Evolutionary conservation across 495 filamentous ascomycete species (phyloP), one percentile per base, ranked within the genome.

Genomic region (Platismatia glauca): DNA sequence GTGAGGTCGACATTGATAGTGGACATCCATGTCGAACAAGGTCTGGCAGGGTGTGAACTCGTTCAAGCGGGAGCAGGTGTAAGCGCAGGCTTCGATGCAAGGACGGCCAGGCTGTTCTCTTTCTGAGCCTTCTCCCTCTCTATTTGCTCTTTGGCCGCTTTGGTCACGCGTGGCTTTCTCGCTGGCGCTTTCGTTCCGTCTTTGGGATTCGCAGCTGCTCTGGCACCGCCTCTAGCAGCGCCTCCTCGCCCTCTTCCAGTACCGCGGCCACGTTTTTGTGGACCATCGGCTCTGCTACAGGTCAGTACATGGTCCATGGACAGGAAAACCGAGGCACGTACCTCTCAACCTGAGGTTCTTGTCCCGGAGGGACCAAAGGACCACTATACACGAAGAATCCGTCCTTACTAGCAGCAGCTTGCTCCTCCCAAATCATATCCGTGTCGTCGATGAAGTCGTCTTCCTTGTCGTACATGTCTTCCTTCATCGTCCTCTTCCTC

Each of bases 371-470:
- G 16, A 96, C 81, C 64, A 96, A 75, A 37, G 91, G 90, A 48
- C 91, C 89, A 67, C 86, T 87, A 72, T 94, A 91, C 27, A 93
- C 89, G 68, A 92, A 93, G 75, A 92, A 94, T 7, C 90, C 88
- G 76, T 97, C 95, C 66, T 91, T 89, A 60, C 89, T 93, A 27
- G 91, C 91, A 22, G 91, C 90, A 27, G 94, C 93, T 71, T 93
- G 89, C 73, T 96, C 90, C 75, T 97, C 91, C 91, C 92, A 98
- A 11, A 93, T 82, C 76, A 96, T 70, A 70, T 98, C 94, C 18
- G 90, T 93, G 73, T 98, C 94, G 71, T 98, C 94, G 60, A 98
- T 93, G 71, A 98, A 98, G 39, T 91, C 93, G 70, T 98, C 94
- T 59, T 94, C 90, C 66, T 90, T 90, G 74, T 97, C 91, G 69